Conservation (phyloP, 2,329 filamentous ascomycete species). For the Aspergillus terreus region DNA sequence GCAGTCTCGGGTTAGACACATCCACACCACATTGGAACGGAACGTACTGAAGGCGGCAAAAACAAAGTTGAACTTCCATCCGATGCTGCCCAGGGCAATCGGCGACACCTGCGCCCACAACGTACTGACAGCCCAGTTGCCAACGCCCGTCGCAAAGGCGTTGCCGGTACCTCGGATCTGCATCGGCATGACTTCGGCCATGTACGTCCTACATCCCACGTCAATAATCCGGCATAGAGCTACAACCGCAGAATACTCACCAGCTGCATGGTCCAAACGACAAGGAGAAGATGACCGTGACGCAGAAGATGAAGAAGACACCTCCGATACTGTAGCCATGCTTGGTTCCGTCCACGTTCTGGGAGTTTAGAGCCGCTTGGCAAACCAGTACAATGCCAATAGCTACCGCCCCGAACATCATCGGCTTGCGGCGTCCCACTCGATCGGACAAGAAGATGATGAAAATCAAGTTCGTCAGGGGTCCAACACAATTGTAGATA, state of each 20-base stretch:
- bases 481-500: constrained; percentile 60
- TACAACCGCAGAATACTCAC: constrained; percentile 8
- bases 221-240: neutral
- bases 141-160: constrained; percentile 56
- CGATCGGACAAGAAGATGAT: constrained; percentile 56
- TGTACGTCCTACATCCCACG: constrained; percentile 55
- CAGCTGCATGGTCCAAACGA: constrained; percentile 52
- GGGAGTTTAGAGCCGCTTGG: constrained; percentile 57
- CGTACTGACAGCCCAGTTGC: constrained; percentile 58
- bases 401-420: constrained; percentile 51
- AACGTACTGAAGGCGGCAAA: constrained; percentile 50
- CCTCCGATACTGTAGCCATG: constrained; percentile 55
- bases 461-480: constrained; percentile 41
- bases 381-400: constrained; percentile 58
- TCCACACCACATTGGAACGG: neutral
- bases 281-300: constrained; percentile 57
- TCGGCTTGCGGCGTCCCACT: constrained; percentile 50
- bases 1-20: neutral
- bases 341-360: constrained; percentile 41
- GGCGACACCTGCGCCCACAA: constrained; percentile 59
- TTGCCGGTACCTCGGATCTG: constrained; percentile 60
- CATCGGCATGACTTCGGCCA: constrained; percentile 64
- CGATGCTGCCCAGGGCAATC: constrained; percentile 46
- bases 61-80: constrained; percentile 57
- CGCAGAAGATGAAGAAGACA: constrained; percentile 64